These are phyloP conservation scores for Amanita fuliginea DNA, from an alignment of 768 basidiomycete species.

Conservation along the genomic window DNA sequence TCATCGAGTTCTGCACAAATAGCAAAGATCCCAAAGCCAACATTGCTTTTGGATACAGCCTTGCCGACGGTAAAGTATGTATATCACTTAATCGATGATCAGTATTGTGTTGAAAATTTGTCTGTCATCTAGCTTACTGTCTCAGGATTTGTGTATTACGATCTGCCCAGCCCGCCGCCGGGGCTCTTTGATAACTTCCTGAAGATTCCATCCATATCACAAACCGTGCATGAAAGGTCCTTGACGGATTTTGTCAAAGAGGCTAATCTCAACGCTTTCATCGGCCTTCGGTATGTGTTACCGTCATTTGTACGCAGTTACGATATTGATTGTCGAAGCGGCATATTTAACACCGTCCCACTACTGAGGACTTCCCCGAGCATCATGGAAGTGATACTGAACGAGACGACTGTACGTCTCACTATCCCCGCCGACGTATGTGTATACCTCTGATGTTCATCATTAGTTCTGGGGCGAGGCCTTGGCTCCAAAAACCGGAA, in stretches of 20 bases:
- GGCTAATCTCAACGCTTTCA: constrained; percentile 18
- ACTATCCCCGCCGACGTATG: no score
- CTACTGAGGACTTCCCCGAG: constrained; percentile 17
- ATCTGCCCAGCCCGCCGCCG: constrained; percentile 30
- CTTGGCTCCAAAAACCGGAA: not conserved
- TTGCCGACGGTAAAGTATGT: constrained; percentile 22
- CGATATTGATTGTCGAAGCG: constrained; percentile 13
- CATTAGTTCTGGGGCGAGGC: not conserved
- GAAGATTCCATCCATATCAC: constrained; percentile 21
- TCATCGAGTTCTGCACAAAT: constrained; percentile 25
- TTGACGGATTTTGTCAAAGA: constrained; percentile 23
- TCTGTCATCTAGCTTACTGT: not conserved
- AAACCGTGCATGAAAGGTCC: constrained; percentile 22
- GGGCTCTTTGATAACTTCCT: constrained; percentile 39
- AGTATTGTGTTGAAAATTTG: not conserved
- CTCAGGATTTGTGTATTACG: constrained; percentile 30
- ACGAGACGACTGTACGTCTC: constrained; percentile 23
- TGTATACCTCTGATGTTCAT: not conserved
- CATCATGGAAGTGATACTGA: constrained; percentile 21
- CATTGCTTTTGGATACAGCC: constrained; percentile 36
- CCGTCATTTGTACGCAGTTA: constrained; percentile 3
- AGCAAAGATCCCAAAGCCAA: constrained; percentile 41
- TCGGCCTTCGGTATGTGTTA: constrained; percentile 6
- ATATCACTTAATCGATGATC: not conserved
- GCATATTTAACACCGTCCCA: constrained; percentile 24